A percentile compares a stretch with the other conserved stretches of the same genome.
These are phyloP conservation scores for Lipomyces lipofer DNA, from an alignment of 805 yeast genomes.

Conservation along the genomic window DNA sequence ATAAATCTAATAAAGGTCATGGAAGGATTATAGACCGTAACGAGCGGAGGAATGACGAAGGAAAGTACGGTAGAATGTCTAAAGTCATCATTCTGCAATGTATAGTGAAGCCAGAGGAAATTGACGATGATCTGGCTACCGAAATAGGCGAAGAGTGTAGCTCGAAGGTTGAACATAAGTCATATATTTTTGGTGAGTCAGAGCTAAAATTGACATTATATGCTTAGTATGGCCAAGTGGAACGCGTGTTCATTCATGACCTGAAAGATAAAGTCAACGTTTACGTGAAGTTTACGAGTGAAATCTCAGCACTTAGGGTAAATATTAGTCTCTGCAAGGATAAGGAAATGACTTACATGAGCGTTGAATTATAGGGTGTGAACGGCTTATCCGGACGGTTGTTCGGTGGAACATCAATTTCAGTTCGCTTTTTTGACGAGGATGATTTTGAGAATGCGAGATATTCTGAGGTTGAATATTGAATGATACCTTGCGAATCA, in stretches of 20 bases:
- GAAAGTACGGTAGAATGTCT: constrained; percentile 23
- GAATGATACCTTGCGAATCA: constrained; percentile 6
- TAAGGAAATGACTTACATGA: neutral
- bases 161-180: constrained; percentile 24
- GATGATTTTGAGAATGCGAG: constrained; percentile 16
- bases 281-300: constrained; percentile 26
- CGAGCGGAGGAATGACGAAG: neutral
- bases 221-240: constrained; percentile 29
- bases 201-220: no score
- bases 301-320: constrained; percentile 28
- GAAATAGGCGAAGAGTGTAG: constrained; percentile 30
- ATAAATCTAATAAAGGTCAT: constrained; percentile 27
- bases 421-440: constrained; percentile 18
- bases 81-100: constrained; percentile 15
- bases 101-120: constrained; percentile 15
- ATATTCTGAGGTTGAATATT: neutral
- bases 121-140: constrained; percentile 26
- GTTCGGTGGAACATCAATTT: constrained; percentile 13
- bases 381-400: constrained; percentile 24
- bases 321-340: neutral
- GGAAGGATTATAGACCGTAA: constrained; percentile 37
- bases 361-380: constrained; percentile 19
- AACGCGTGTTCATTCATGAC: constrained; percentile 24
- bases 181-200: no score
- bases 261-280: constrained; percentile 4